Base-by-base conservation (phyloP, 768 basidiomycete species). In the Calocera cornea region DNA sequence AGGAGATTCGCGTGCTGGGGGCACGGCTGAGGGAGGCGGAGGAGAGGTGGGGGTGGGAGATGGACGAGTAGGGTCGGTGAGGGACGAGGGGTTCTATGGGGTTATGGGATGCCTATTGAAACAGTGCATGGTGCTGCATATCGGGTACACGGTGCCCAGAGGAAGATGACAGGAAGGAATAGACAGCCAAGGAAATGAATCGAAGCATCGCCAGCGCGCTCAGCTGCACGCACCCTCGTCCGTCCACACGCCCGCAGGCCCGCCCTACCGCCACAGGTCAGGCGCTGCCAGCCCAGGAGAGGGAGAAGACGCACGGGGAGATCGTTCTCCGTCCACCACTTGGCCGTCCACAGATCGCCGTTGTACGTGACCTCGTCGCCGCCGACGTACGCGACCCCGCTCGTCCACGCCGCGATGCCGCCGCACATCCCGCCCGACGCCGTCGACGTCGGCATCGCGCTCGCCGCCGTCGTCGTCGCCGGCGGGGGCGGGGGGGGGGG, bases 1-100 rank as follows among this genome's bases (percentile, higher is more conserved):
- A 83, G 14, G 71, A 70, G 7, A 69, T 78, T 1, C 44, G 70
- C 24, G 65, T 69, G 64, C 69, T 76, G 12, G 74, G 73, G 64
- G 71, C 70, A 10, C 65, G 77, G 41, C 54, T 78, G 66, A 65
- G 65, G 66, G 34, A 63, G 64, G 68, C 76, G 68, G 75, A 76
- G 67, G 67, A 71, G 68, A 65, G 31, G 54, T 60, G 54, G 54
- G 54, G 54, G 8, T 60, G 54, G 54, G 54, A 33, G 31, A 16
- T 74, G 31, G 71, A 74, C 69, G 73, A 72, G 0, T 60, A 33
- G 22, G 14, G 7, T 38, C 36, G 36, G 36, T 14, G 36, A 14
- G 36, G 36, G 5, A 38, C 7, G 36, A 14, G 7, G 7, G 36
- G 36, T 38, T n/a, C n/a, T n/a, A n/a, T n/a, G n/a, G n/a, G n/a